Evolutionary conservation across 1,284 basidiomycete species (phyloP).

Genomic region (Naganishia cerealis): DNA sequence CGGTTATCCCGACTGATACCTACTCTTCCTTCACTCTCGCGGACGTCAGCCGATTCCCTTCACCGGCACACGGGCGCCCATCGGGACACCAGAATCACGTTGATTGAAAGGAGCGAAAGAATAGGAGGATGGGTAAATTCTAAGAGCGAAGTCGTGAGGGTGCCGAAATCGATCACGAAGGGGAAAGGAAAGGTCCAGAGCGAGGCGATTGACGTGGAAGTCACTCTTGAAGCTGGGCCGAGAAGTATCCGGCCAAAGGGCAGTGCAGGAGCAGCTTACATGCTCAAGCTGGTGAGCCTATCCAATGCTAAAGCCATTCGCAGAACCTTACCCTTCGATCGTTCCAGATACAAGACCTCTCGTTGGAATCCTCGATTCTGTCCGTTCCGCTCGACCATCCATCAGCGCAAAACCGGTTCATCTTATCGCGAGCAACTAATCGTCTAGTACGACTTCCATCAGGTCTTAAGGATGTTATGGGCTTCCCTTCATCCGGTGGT

Average conservation of each 20-base stretch:
- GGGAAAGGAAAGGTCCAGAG: conserved; percentile 43
- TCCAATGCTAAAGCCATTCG: conserved; percentile 3
- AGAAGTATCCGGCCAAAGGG: conserved; percentile 75
- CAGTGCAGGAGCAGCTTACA: conserved; percentile 56
- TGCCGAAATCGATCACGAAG: conserved; percentile 2
- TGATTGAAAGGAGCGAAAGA: conserved; percentile 67
- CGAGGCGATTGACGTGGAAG: conserved; percentile 44
- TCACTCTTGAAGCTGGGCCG: conserved; percentile 77
- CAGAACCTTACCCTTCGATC: background rate
- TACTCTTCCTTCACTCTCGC: conserved; percentile 2
- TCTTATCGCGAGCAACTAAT: conserved; percentile 63
- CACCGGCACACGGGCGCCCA: background rate
- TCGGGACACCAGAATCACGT: conserved; percentile 57
- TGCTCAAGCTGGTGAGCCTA: conserved; percentile 74
- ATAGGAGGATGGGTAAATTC: conserved; percentile 83
- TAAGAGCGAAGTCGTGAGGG: conserved; percentile 55
- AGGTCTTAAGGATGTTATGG: conserved; percentile 55
- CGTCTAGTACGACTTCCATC: conserved; percentile 59
- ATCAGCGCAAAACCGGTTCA: conserved; percentile 50
- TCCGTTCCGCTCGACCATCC: conserved; percentile 47
- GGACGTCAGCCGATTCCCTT: background rate
- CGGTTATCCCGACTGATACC: conserved; percentile 37
- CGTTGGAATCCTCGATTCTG: conserved; percentile 43
- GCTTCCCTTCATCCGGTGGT: background rate
- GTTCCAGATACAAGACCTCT: conserved; percentile 71